Conservation (phyloP, 2,329 filamentous ascomycete genomes). For the Penicillium sclerotiorum region DNA sequence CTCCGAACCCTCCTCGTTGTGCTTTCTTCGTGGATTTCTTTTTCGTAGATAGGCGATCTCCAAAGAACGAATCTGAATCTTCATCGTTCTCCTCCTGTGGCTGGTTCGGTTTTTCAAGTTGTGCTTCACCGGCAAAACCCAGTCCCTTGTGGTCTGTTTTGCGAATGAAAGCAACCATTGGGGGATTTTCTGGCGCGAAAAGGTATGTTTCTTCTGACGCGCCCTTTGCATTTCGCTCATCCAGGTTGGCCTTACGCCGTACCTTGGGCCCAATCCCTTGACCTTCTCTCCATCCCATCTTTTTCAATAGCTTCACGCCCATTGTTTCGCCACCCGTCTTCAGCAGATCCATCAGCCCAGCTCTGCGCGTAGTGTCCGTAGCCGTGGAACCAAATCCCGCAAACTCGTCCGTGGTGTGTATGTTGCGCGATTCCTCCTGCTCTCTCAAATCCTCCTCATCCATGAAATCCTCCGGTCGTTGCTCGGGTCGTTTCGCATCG, state of each 20-base stretch:
- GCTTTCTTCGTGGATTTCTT: slow-evolving; percentile 56
- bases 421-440: slow-evolving; percentile 72
- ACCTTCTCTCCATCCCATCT: slow-evolving; percentile 94
- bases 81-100: slow-evolving; percentile 21
- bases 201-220: slow-evolving; percentile 61
- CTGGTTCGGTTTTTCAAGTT: slow-evolving; percentile 27
- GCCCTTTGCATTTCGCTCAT: slow-evolving; percentile 48
- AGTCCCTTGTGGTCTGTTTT: slow-evolving; percentile 52
- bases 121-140: slow-evolving; percentile 47
- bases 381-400: slow-evolving; percentile 72
- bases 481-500: slow-evolving; percentile 58
- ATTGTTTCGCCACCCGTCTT: slow-evolving; percentile 76
- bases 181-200: slow-evolving; percentile 82
- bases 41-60: slow-evolving; percentile 33
- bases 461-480: slow-evolving; percentile 90
- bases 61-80: slow-evolving; percentile 41
- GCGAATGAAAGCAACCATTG: slow-evolving; percentile 57
- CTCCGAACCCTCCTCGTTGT: slow-evolving; percentile 71
- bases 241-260: slow-evolving; percentile 71
- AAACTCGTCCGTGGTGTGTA: slow-evolving; percentile 75
- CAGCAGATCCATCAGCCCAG: slow-evolving; percentile 71
- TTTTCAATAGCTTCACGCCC: slow-evolving; percentile 79
- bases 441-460: slow-evolving; percentile 94
- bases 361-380: slow-evolving; percentile 55
- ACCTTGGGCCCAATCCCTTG: slow-evolving; percentile 91